Evolutionary conservation across 1,284 basidiomycete genomes (phyloP), one percentile per base, ranked within the genome.

Genomic region (Irpex sp.): DNA sequence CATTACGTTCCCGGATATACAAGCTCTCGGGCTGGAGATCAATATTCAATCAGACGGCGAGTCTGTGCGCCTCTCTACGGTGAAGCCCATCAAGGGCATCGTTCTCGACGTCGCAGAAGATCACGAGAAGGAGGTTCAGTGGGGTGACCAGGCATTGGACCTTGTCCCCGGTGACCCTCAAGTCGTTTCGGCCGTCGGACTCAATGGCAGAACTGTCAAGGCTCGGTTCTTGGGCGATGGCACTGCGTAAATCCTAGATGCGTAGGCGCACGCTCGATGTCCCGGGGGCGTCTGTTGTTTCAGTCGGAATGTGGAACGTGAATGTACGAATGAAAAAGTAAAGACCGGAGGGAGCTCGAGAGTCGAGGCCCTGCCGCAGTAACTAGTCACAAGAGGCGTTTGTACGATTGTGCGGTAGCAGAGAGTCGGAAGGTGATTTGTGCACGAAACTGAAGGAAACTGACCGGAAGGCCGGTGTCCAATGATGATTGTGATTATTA

Each of bases 71-170:
- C 75, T 95, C 47, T 80, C 83, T 14, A 77, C 84, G 39, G 71
- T 78, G 65, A 84, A 82, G 66, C 94, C 94, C 3, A 80, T 96
- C 75, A 96, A 96, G 73, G 91, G 93, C 4, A 79, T 95, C 62
- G 82, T 95, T 49, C 80, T 96, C 59, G 90, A 92, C 64, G 86
- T 85, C 36, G 84, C 87, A 36, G 90, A 85, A n/a, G 80, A 82
- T 6, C 86, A 85, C 18, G 80, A 82, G 9, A 21, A 49, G 21
- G 86, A 88, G 59, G 85, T 84, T 45, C 79, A 80, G 68, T 94
- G 92, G 90, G 83, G 84, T 65, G 92, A 96, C 78, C 93, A 96
- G 72, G 91, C 86, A 5, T 84, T 96, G 66, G 94, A 96, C 74
- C 79, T 96, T 53, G 84, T 91, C 59, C 94, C 94, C 12, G 88